Base-by-base conservation (phyloP, 2,329 filamentous ascomycete species). In the Byssoonygena ceratinophila region DNA sequence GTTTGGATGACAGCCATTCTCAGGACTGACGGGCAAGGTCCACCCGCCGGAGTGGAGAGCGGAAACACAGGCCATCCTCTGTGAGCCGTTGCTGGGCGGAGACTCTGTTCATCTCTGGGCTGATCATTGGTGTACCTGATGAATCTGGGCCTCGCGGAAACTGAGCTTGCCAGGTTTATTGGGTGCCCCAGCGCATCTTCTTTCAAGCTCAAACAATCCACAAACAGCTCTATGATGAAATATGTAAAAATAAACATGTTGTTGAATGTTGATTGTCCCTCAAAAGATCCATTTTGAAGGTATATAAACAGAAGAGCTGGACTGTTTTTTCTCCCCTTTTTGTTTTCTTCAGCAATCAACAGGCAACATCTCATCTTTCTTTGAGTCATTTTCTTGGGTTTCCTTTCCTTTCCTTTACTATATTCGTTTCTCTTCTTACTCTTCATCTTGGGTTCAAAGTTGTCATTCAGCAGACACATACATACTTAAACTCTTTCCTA, bases 151-250 rank as follows among this genome's bases (percentile, higher is more conserved):
- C 12, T 45, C 27, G 31, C 18, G 41, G 47, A 22, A n/a, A 20
- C 25, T 39, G 41, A 11, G 43, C 43, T 25, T 52, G 22, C 31
- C 29, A 20, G 23, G 7, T 2, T 6, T 2, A 57, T 57, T 57
- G 46, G 54, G 37, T 31, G 20, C 4, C 11, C 5, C 40, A 51
- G 54, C 52, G 56, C 51, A 52, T 57, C 39, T 47, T 57, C 56
- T 54, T 51, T 50, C 51, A 54, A 12, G 48, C 12, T 47, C 54
- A 36, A 39, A 43, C 22, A 52, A 20, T n/a, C n/a, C n/a, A n/a
- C 31, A 34, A 14, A 14, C 31, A 34, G 31, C 31, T 34, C 40
- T 46, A 31, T 46, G 31, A 31, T 16, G 27, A 52, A 31, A 27
- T 14, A 1, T 12, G 25, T n/a, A 29, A 49, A 46, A 52, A 29